Percentiles rank a stretch among this genome's conserved stretches.
phyloP scores from a whole-genome alignment of 257 asterid species.

The Solanum peruvianum region DNA sequence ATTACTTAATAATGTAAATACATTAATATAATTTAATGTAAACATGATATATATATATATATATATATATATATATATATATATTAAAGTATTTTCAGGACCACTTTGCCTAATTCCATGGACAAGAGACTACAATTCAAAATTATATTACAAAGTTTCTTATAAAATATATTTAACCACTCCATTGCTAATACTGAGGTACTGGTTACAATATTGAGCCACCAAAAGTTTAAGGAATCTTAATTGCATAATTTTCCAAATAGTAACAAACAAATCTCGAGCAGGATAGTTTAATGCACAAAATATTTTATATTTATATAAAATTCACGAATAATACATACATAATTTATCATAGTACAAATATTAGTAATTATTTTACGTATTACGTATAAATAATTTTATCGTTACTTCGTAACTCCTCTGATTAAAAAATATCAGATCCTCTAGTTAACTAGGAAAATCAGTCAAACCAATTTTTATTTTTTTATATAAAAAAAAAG shows the following conservation, averaged over 20 bases:
- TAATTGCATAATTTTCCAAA: background rate
- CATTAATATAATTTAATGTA: background rate
- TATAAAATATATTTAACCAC: background rate
- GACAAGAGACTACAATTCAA: background rate
- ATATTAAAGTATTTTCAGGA: background rate
- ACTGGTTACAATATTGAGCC: background rate
- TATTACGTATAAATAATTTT: background rate
- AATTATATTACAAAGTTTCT: background rate
- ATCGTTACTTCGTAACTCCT: background rate
- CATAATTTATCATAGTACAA: background rate
- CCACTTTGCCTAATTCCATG: background rate
- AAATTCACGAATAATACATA: accelerated
- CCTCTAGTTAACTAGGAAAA: background rate
- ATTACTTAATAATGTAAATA: background rate
- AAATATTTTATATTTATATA: background rate
- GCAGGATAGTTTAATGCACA: background rate
- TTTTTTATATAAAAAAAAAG: too few species aligned
- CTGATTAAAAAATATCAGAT: background rate
- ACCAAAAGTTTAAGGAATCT: background rate
- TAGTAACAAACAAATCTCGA: background rate
- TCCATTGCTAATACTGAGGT: background rate
- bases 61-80: background rate
- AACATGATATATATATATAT: background rate
- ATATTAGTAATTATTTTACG: accelerated
- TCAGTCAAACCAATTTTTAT: background rate